phyloP scores from a whole-genome alignment of 2,329 filamentous ascomycete genomes.

The Aspergillus sp. region DNA sequence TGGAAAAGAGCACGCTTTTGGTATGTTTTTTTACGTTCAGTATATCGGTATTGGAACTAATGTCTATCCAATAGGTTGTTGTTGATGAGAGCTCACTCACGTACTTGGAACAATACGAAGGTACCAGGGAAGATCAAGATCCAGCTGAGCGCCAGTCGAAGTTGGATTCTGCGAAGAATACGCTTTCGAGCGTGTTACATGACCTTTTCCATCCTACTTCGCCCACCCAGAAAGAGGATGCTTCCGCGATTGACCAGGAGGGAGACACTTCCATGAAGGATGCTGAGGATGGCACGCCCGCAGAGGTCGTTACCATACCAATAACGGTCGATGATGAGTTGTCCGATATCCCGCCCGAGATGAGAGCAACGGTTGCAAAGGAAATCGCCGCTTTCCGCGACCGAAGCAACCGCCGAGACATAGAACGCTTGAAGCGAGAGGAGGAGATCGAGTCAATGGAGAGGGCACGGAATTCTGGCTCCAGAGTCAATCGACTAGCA shows the following conservation, averaged over 20 bases:
- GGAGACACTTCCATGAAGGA: constrained; percentile 72
- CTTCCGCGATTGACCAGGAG: constrained; percentile 57
- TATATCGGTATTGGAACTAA: background rate
- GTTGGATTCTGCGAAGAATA: constrained; percentile 66
- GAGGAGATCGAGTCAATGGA: constrained; percentile 91
- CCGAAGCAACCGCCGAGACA: constrained; percentile 80
- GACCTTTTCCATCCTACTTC: constrained; percentile 69
- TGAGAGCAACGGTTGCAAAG: constrained; percentile 89
- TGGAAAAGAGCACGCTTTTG: constrained; percentile 70
- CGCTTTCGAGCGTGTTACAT: constrained; percentile 66
- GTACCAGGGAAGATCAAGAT: constrained; percentile 64
- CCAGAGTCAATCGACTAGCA: constrained; percentile 65
- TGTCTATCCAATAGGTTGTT: constrained; percentile 50
- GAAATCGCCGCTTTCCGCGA: constrained; percentile 96
- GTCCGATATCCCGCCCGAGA: constrained; percentile 91
- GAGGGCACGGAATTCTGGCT: constrained; percentile 66
- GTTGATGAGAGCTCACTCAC: constrained; percentile 80
- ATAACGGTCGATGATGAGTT: constrained; percentile 88
- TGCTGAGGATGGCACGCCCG: constrained; percentile 59
- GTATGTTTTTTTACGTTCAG: constrained; percentile 43
- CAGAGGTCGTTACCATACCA: constrained; percentile 87
- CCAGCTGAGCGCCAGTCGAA: constrained; percentile 63
- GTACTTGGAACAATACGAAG: constrained; percentile 80
- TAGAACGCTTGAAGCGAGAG: constrained; percentile 82
- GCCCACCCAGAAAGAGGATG: constrained; percentile 45